Evolutionary conservation across 495 filamentous ascomycete genomes (phyloP).

Genomic region (Amniculicola lignicola): DNA sequence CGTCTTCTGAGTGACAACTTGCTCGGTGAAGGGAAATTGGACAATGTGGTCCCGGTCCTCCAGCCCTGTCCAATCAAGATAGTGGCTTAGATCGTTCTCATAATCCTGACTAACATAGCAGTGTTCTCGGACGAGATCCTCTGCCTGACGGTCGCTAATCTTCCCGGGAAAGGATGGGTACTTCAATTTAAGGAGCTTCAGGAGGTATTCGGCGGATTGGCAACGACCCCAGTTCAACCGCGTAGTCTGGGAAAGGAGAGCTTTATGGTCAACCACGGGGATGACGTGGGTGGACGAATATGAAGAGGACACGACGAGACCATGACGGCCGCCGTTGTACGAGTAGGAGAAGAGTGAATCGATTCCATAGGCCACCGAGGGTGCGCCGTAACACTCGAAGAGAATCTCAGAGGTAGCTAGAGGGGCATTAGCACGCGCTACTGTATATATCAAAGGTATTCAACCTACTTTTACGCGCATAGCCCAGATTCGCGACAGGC

Average conservation of each 20-base stretch:
- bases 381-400: constrained; percentile 89
- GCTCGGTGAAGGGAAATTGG: constrained; percentile 91
- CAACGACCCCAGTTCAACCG: constrained; percentile 92
- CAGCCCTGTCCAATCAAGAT: constrained; percentile 81
- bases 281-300: constrained; percentile 95
- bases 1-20: constrained; percentile 80
- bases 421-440: background rate
- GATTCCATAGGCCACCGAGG: constrained; percentile 86
- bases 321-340: constrained; percentile 84
- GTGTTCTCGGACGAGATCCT: constrained; percentile 81
- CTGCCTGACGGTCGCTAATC: constrained; percentile 77
- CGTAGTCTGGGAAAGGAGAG: constrained; percentile 76
- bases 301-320: constrained; percentile 85
- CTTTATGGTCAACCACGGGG: constrained; percentile 80
- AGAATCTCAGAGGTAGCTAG: constrained; percentile 94
- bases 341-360: constrained; percentile 93
- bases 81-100: constrained; percentile 66
- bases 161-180: constrained; percentile 86
- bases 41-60: constrained; percentile 85
- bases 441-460: constrained; percentile 17
- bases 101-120: constrained; percentile 86
- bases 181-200: constrained; percentile 87
- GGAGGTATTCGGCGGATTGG: constrained; percentile 82
- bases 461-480: constrained; percentile 75
- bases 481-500: constrained; percentile 82